Evolutionary conservation across 352 stramenopile species (phyloP).

Genomic region (Peronospora belbahrii): DNA sequence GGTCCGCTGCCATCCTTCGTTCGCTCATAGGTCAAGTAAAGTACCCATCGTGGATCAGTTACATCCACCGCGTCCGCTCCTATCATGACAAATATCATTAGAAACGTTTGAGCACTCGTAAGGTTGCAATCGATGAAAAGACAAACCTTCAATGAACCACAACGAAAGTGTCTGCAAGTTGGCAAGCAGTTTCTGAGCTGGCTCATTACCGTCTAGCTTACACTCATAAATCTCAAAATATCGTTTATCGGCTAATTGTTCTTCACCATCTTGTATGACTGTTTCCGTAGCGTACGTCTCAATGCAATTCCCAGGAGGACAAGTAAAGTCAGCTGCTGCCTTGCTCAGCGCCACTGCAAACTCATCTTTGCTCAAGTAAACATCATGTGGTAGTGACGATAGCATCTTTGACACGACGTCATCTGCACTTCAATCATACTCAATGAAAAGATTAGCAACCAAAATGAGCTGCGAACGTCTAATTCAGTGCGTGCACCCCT

Average conservation of each 20-base stretch:
- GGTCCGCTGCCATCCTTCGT: background rate
- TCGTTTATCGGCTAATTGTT: constrained; percentile 6
- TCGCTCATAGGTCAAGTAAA: constrained; percentile 75
- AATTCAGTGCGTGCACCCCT: constrained; percentile 1
- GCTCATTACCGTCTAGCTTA: constrained; percentile 41
- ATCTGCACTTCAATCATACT: constrained; percentile 27
- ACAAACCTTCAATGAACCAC: constrained; percentile 82
- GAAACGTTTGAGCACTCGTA: background rate
- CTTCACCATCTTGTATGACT: background rate
- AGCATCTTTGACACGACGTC: constrained; percentile 45
- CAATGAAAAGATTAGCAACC: background rate
- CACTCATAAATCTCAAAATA: constrained; percentile 70
- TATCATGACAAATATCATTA: constrained; percentile 7
- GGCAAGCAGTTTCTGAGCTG: constrained; percentile 42
- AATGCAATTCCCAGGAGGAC: constrained; percentile 36
- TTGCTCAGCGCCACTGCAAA: constrained; percentile 27
- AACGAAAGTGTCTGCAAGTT: constrained; percentile 69
- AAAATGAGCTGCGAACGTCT: background rate
- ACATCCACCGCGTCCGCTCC: constrained; percentile 70
- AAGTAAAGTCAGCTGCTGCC: constrained; percentile 20
- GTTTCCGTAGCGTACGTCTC: constrained; percentile 37
- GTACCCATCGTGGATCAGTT: constrained; percentile 57
- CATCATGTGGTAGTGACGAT: constrained; percentile 34
- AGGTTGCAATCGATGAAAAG: background rate
- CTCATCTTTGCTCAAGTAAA: constrained; percentile 33